Evolutionary conservation across 331 rosid species (phyloP).

Genomic region (Ulmus americana): DNA sequence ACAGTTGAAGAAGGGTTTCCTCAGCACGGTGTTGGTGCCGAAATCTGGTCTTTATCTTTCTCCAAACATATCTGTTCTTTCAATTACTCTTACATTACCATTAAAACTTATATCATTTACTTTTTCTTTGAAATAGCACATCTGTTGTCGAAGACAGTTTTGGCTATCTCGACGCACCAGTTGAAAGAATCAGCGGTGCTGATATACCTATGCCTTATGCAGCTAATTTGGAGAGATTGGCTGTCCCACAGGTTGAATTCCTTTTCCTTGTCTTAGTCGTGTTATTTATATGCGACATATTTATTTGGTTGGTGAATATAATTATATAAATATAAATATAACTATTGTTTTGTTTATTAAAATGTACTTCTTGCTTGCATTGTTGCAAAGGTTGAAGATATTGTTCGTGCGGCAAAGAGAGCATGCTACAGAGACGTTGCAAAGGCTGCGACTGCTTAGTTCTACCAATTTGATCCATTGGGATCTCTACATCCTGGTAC

Average conservation of each 20-base stretch:
- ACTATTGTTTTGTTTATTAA: neutral
- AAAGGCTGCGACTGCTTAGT: conserved; percentile 65
- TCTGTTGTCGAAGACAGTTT: conserved; percentile 92
- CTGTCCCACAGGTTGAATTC: conserved; percentile 76
- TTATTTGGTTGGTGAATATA: neutral
- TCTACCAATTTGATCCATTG: conserved; percentile 18
- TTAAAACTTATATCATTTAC: conserved; percentile 1
- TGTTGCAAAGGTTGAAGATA: conserved; percentile 69
- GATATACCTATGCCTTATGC: conserved; percentile 99
- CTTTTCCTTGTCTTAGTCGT: neutral
- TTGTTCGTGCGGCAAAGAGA: conserved; percentile 93
- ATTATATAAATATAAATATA: no score
- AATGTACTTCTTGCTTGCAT: conserved; percentile 14
- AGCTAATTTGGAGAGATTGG: conserved; percentile 89
- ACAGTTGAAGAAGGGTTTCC: conserved; percentile 99
- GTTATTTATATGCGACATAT: no score
- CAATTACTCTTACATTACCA: conserved; percentile 11
- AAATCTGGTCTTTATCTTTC: conserved; percentile 64
- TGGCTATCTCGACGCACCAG: conserved; percentile 94
- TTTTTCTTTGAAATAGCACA: conserved; percentile 44
- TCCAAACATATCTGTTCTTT: conserved; percentile 12
- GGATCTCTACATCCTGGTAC: conserved; percentile 29
- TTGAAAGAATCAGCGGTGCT: conserved; percentile 90
- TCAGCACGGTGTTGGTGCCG: conserved; percentile 98
- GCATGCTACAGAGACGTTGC: conserved; percentile 72